Base-by-base conservation (phyloP, 2,329 filamentous ascomycete species). In the Ambrosiella beaveri region DNA sequence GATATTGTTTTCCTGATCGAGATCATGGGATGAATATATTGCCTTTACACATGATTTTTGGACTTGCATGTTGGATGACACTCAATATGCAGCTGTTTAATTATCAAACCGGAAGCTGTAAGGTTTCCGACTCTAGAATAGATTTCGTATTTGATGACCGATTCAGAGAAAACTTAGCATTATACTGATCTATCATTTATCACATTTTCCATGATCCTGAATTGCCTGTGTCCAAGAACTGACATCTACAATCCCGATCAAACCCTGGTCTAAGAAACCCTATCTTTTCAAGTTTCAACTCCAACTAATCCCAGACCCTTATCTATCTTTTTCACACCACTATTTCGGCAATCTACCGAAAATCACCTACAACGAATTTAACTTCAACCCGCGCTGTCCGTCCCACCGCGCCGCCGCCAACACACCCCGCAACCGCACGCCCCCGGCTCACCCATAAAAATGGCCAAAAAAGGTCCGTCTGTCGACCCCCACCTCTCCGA, bases 401-500 rank as follows among this genome's bases (percentile, higher is more conserved):
- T 37, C 5, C 38, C n/a, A 45, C 27, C 37, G 12, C 15, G 9
- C 53, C 53, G 47, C 45, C 39, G 56, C 17, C 44, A 39, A 44
- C 35, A 36, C 39, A 8, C n/a, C 44, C 53, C 17, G 8, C 11
- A 44, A 56, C 15, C 27, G 13, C 17, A 19, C 47, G n/a, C 12
- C 50, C 11, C n/a, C 35, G 19, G 12, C n/a, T 35, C 7, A 35
- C 11, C 47, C 44, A 39, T 44, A 15, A 57, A 49, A 17, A 71
- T 71, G 69, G 69, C 69, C 53, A 71, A 71, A 65, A 71, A 71
- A 65, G 64, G 67, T 69, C 64, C 41, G 60, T 49, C 19, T 12
- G 11, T 35, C 19, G 9, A 35, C 15, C 8, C n/a, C 13, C 9
- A 35, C n/a, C 7, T 19, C 17, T 36, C 47, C 15, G 13, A 35